These are phyloP conservation scores for Taiozyma sp. DNA, from an alignment of 1,139 yeast genomes.

Conservation along the genomic window DNA sequence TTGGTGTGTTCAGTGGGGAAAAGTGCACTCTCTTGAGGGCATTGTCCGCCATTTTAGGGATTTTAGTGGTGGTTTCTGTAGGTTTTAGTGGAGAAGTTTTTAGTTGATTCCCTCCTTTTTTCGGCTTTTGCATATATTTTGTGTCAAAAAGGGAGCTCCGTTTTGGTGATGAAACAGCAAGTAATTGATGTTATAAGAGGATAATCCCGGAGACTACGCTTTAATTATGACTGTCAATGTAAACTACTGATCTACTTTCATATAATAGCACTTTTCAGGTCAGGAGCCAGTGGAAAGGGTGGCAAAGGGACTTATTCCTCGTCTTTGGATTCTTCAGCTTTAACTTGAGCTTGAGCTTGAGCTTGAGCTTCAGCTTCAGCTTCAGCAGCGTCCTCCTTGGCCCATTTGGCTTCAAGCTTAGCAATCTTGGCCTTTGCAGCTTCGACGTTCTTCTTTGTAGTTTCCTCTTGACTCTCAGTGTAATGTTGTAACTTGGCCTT, in stretches of 20 bases:
- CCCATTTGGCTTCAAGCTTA: conserved; percentile 42
- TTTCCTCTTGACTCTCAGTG: conserved; percentile 72
- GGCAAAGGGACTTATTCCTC: no score
- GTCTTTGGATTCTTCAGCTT: neutral
- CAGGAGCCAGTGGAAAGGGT: no score
- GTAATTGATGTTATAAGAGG: no score
- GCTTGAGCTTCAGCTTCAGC: neutral
- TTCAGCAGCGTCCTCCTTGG: conserved; percentile 23
- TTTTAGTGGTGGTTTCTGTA: no score
- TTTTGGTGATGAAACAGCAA: no score
- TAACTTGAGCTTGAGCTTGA: neutral
- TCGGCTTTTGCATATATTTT: no score
- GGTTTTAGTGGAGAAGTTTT: no score
- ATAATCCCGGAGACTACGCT: no score
- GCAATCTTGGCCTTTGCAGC: conserved; percentile 74
- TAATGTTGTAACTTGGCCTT: conserved; percentile 69
- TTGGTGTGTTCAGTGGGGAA: conserved; percentile 50
- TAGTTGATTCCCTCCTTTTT: neutral
- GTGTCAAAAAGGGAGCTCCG: no score
- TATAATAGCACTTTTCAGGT: no score
- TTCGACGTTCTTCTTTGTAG: conserved; percentile 69
- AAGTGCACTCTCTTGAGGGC: conserved; percentile 5
- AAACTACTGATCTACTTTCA: no score
- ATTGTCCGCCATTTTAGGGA: neutral
- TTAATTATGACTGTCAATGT: no score